Conservation (phyloP, 345 rosid genomes). For the Aurinia saxatilis region DNA sequence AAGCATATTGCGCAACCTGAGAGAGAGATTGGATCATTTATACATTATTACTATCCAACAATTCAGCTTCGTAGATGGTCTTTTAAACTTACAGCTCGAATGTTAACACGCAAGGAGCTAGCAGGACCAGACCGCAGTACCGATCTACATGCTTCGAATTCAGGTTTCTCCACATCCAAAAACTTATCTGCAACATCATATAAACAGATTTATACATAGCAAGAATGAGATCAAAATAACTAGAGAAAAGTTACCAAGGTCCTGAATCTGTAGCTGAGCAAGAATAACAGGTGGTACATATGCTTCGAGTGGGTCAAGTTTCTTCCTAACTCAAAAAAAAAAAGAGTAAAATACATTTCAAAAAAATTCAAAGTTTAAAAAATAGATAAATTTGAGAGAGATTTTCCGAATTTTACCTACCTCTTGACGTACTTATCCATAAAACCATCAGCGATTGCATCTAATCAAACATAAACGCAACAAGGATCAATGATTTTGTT, state of each 20-base stretch:
- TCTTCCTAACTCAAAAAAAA: slow-evolving; percentile 55
- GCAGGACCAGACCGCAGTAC: slow-evolving; percentile 76
- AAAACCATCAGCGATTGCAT: slow-evolving; percentile 44
- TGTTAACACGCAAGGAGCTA: slow-evolving; percentile 63
- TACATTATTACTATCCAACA: slow-evolving; percentile 33
- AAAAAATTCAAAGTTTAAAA: neutral
- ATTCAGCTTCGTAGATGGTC: neutral
- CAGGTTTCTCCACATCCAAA: slow-evolving; percentile 53
- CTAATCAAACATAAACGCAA: slow-evolving; percentile 29
- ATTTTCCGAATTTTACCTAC: slow-evolving; percentile 23
- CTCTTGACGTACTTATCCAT: slow-evolving; percentile 70
- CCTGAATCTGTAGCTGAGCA: slow-evolving; percentile 64
- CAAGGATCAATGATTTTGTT: neutral
- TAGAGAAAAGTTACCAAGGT: slow-evolving; percentile 41
- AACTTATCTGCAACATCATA: slow-evolving; percentile 34
- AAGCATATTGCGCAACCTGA: slow-evolving; percentile 89
- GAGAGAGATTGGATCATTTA: slow-evolving; percentile 22
- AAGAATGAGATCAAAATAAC: neutral
- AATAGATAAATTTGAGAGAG: neutral
- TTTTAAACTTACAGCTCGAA: slow-evolving; percentile 58
- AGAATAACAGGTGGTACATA: slow-evolving; percentile 75
- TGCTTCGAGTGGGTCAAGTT: slow-evolving; percentile 75
- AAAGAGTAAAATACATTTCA: neutral
- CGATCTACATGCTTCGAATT: slow-evolving; percentile 47
- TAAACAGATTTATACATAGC: neutral